Base-by-base conservation (phyloP, 306 rosid species). In the Trichosanthes cucumerina region DNA sequence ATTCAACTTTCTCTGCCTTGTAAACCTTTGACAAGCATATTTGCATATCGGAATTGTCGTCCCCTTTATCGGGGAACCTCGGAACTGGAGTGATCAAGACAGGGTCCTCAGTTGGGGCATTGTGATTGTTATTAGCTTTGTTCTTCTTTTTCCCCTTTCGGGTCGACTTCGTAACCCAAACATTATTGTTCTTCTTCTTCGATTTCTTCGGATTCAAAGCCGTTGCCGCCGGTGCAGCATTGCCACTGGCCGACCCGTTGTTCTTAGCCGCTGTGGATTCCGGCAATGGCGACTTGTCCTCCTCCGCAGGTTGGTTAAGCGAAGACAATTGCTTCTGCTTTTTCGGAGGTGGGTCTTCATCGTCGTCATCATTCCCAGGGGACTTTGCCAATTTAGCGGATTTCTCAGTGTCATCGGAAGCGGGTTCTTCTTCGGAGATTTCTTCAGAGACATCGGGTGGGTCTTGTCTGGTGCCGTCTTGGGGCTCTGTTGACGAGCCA, bases 1-100 rank as follows among this genome's bases (percentile, higher is more conserved):
- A 62, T 54, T 92, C 99, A 1, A 95, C 99, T 73, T 92, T 95
- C 82, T 95, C 99, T 7, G 99, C 99, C 86, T 95, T 95, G 90
- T 86, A 92, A 4, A 91, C 93, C 88, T 92, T 95, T 24, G 99
- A 95, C 7, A 95, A 81, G 50, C 97, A 95, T 44, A 95, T 88
- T 33, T 79, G 83, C 93, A 90, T 84, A 19, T 90, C 96, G 23
- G 89, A 84, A 18, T 87, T 81, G 81, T 95, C 99, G 75, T 95
- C 97, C 12, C 77, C 88, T 81, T 92, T 95, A 81, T 95, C 99
- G 0, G 97, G 97, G 39, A 95, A 95, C 77, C 96, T 86, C 43
- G 87, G 87, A 5, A 95, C 93, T 5, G 97, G 99, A 0, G 99
- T 87, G 79, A 95, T 90, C 79, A 95, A 84, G 18, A 95, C 97